Percentiles rank a stretch among this genome's conserved stretches.
These are phyloP conservation scores for Staphylotrichum longicolle DNA, from an alignment of 495 filamentous ascomycete genomes.

Conservation along the genomic window DNA sequence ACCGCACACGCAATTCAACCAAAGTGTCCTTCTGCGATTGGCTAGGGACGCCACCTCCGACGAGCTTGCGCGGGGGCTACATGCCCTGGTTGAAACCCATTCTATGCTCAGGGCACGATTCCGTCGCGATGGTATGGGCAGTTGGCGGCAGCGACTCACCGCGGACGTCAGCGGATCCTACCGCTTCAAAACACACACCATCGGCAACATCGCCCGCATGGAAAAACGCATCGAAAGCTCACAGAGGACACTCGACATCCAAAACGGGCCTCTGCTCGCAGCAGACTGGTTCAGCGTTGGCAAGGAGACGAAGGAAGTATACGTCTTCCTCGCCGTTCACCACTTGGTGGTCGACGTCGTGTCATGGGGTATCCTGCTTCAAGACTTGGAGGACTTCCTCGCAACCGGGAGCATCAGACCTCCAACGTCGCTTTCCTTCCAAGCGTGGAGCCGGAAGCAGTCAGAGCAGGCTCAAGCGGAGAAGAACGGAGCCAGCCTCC, in stretches of 20 bases:
- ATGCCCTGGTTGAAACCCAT: constrained; percentile 53
- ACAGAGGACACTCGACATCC: constrained; percentile 35
- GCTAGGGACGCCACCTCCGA: constrained; percentile 36
- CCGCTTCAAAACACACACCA: constrained; percentile 27
- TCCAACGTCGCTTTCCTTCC: constrained; percentile 23
- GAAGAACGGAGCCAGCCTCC: constrained; percentile 18
- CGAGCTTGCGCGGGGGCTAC: constrained; percentile 42
- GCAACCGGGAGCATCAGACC: constrained; percentile 27
- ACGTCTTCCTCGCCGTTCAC: constrained; percentile 55
- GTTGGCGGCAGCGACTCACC: constrained; percentile 36
- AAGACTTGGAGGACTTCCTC: constrained; percentile 59
- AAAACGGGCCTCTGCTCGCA: constrained; percentile 38
- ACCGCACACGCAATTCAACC: constrained; percentile 59
- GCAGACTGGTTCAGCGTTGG: constrained; percentile 27
- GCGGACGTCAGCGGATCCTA: constrained; percentile 23
- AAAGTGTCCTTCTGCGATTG: constrained; percentile 56
- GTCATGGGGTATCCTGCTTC: constrained; percentile 60
- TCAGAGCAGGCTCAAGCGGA: constrained; percentile 22
- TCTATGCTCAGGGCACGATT: constrained; percentile 65
- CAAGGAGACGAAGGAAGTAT: constrained; percentile 23
- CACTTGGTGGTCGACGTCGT: constrained; percentile 63
- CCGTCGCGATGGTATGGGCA: constrained; percentile 24
- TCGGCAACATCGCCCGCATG: constrained; percentile 16
- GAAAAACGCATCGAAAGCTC: constrained; percentile 29
- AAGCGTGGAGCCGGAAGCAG: constrained; percentile 25